Base-by-base conservation (phyloP, 805 yeast species). In the Babjeviella inositovora region DNA sequence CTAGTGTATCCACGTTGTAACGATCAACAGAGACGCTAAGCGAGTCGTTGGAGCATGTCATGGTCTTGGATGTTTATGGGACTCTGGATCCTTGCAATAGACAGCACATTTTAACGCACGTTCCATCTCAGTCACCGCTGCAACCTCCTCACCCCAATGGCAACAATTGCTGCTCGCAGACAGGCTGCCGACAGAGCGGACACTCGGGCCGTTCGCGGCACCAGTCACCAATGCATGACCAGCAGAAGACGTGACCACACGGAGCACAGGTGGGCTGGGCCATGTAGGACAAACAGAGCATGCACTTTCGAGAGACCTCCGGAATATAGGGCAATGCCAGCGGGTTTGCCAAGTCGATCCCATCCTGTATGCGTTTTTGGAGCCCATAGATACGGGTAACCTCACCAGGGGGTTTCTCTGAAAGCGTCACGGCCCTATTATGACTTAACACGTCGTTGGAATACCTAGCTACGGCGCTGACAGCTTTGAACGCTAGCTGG, bases 161-260 rank as follows among this genome's bases (percentile, higher is more conserved):
- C 19, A 81, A 48, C 24, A 81, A 39, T 30, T 70, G 65, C 41
- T 71, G 74, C 34, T 63, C 74, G 14, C 57, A 49, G 23, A 81
- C 62, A 13, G 53, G 58, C 32, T 75, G 90, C 25, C 97, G 49
- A 40, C 97, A 90, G 14, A 90, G 52, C 0, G 98, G 97, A 41
- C 98, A 87, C 39, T 84, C 95, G 0, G 82, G 73, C 24, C 63
- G 61, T 33, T 84, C 94, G 31, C 81, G 57, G 28, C 84, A 68
- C 97, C 97, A 87, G 35, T 79, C 93, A 5, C 70, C 58, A 4
- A 84, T 70, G 43, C 97, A 87, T 5, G 55, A 57, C 96, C 97
- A 87, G 47, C 98, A 87, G 44, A 80, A 87, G 9, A 81, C 28
- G 43, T 87, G 98, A 0, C 97, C 98, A 47, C 98, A 87, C 4